Evolutionary conservation across 495 filamentous ascomycete genomes (phyloP).

Genomic region (Xylaria palmicola): DNA sequence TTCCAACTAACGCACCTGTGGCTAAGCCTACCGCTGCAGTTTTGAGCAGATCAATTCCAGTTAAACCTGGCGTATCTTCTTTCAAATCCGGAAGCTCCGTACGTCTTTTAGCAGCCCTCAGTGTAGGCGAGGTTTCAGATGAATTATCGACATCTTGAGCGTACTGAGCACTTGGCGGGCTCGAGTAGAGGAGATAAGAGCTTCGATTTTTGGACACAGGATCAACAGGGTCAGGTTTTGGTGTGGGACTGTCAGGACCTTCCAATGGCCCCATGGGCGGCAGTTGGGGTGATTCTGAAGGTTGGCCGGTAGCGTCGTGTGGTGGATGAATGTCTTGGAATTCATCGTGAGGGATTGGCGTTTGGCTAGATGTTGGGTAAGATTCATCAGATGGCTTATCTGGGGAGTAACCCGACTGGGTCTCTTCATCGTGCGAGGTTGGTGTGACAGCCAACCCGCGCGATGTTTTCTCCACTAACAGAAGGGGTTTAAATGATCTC

Average conservation of each 20-base stretch:
- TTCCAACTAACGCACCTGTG: slow-evolving; percentile 19
- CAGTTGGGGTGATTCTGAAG: slow-evolving; percentile 6
- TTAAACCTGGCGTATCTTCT: not conserved
- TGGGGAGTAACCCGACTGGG: not conserved
- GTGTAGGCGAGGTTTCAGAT: slow-evolving; percentile 11
- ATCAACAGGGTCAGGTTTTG: slow-evolving; percentile 24
- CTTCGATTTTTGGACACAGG: slow-evolving; percentile 29
- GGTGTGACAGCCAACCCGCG: slow-evolving; percentile 16
- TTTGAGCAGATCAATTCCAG: not conserved
- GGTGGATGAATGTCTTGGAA: not conserved
- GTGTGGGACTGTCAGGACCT: slow-evolving; percentile 6
- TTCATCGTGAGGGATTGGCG: not conserved
- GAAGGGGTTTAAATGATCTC: slow-evolving; percentile 50
- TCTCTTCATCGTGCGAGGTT: slow-evolving; percentile 22
- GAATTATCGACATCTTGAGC: slow-evolving; percentile 21
- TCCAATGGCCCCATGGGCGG: slow-evolving; percentile 8
- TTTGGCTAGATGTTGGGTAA: slow-evolving; percentile 4
- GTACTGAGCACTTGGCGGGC: slow-evolving; percentile 28
- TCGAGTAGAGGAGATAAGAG: slow-evolving; percentile 31
- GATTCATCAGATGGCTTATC: slow-evolving; percentile 12
- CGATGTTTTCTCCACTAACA: slow-evolving; percentile 42
- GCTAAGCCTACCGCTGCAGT: not conserved
- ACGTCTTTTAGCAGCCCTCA: not conserved
- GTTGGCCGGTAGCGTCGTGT: not conserved
- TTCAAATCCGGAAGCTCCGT: slow-evolving; percentile 1